phyloP scores from a whole-genome alignment of 2,329 filamentous ascomycete species.

The Fusarium beomiforme region DNA sequence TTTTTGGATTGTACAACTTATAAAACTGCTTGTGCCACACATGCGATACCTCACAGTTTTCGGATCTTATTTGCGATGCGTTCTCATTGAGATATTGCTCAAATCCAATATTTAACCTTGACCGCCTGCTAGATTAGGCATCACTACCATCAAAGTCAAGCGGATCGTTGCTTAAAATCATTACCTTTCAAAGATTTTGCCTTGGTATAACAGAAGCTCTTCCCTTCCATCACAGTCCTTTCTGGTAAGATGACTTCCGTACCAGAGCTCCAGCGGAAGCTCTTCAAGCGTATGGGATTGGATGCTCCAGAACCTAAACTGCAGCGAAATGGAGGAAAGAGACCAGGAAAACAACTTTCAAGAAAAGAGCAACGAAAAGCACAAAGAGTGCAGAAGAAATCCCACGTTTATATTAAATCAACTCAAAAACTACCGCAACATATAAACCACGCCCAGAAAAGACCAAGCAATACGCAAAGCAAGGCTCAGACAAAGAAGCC shows the following conservation, averaged over 20 bases:
- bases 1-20: accelerated
- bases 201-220: neutral
- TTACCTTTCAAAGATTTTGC: neutral
- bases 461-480: neutral
- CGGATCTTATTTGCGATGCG: neutral
- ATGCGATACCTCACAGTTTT: neutral
- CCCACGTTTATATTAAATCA: conserved; percentile 46
- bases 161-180: conserved; percentile 17
- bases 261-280: conserved; percentile 50
- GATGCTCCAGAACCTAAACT: conserved; percentile 40
- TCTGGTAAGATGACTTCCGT: conserved; percentile 37
- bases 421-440: conserved; percentile 15
- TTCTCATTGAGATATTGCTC: neutral
- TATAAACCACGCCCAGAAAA: conserved; percentile 4
- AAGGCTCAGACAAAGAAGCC: neutral
- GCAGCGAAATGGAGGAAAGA: conserved; percentile 7
- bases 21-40: accelerated
- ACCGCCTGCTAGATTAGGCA: conserved; percentile 21
- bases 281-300: conserved; percentile 52
- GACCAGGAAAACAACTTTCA: conserved; percentile 34
- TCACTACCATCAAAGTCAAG: neutral
- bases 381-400: conserved; percentile 70
- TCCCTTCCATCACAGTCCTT: neutral
- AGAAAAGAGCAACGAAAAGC: conserved; percentile 76
- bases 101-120: neutral